Evolutionary conservation across 2,329 filamentous ascomycete genomes (phyloP).

Genomic region (Pyrenochaeta sp.): DNA sequence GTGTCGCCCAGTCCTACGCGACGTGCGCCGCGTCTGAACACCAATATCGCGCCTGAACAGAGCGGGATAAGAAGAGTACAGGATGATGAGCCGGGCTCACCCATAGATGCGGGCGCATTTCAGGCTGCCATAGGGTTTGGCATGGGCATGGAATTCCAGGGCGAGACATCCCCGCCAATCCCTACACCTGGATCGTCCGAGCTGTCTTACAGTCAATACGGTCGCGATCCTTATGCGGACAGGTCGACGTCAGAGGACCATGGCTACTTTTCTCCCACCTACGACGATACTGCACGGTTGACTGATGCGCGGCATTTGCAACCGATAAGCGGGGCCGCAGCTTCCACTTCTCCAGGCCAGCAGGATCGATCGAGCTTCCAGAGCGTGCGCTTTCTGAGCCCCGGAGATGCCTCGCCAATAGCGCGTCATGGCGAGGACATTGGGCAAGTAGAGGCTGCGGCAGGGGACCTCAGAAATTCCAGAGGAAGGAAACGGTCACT

Average conservation of each 20-base stretch:
- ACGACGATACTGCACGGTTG: conserved; percentile 67
- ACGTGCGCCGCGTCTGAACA: conserved; percentile 45
- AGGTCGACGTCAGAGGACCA: conserved; percentile 62
- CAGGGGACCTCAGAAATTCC: conserved; percentile 36
- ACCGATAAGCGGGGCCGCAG: conserved; percentile 62
- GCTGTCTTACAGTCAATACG: conserved; percentile 58
- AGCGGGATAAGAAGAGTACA: conserved; percentile 43
- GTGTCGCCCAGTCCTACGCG: conserved; percentile 60
- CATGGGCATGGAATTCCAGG: conserved; percentile 58
- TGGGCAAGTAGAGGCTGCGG: conserved; percentile 64
- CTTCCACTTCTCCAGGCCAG: conserved; percentile 47
- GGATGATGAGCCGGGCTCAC: conserved; percentile 49
- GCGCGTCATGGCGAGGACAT: conserved; percentile 69
- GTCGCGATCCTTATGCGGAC: conserved; percentile 36
- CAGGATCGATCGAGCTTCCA: conserved; percentile 62
- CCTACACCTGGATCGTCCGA: conserved; percentile 45
- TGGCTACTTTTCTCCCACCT: conserved; percentile 62
- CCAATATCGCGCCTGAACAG: conserved; percentile 40
- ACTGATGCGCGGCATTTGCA: conserved; percentile 65
- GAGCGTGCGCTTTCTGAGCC: conserved; percentile 62
- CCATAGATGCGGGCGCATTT: conserved; percentile 57
- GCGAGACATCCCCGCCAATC: conserved; percentile 43
- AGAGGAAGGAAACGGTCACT: conserved; percentile 59
- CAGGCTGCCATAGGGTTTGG: conserved; percentile 58
- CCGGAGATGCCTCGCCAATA: conserved; percentile 51